Evolutionary conservation across 2,329 filamentous ascomycete species (phyloP).

Genomic region (Scytalidium lignicola): DNA sequence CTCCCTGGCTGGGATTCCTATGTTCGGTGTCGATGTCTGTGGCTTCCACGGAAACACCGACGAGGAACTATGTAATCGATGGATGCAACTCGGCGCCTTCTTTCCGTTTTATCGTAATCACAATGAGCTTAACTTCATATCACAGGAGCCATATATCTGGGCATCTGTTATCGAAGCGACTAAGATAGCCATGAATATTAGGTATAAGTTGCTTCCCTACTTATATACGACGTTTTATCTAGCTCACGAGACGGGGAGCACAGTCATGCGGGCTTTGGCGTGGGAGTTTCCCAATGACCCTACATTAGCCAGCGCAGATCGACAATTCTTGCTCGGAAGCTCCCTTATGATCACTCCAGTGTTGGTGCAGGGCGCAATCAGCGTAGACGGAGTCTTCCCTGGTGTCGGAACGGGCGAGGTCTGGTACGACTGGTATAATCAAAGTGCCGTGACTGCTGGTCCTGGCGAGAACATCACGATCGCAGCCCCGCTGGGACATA

Average conservation of each 20-base stretch:
- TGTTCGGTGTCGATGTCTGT: constrained; percentile 69
- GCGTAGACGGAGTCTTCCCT: constrained; percentile 65
- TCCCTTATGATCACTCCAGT: constrained; percentile 64
- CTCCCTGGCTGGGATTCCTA: constrained; percentile 68
- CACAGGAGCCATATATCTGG: constrained; percentile 72
- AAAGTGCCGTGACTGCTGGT: constrained; percentile 44
- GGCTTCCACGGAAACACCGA: constrained; percentile 65
- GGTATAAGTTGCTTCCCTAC: constrained; percentile 68
- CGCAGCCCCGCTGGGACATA: constrained; percentile 58
- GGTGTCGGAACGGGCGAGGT: constrained; percentile 52
- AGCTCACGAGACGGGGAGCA: constrained; percentile 60
- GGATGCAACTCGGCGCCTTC: constrained; percentile 70
- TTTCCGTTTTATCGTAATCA: constrained; percentile 78
- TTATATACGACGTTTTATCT: constrained; percentile 69
- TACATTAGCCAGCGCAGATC: constrained; percentile 58
- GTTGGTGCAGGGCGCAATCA: constrained; percentile 54
- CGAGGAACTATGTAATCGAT: constrained; percentile 66
- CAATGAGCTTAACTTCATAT: constrained; percentile 54
- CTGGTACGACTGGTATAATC: constrained; percentile 82
- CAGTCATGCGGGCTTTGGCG: constrained; percentile 66
- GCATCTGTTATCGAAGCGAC: constrained; percentile 57
- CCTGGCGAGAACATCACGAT: constrained; percentile 55
- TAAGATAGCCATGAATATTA: constrained; percentile 62
- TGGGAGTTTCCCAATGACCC: constrained; percentile 75
- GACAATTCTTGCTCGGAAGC: constrained; percentile 67